Conservation (phyloP, 1,139 yeast genomes). For the Hanseniaspora uvarum region DNA sequence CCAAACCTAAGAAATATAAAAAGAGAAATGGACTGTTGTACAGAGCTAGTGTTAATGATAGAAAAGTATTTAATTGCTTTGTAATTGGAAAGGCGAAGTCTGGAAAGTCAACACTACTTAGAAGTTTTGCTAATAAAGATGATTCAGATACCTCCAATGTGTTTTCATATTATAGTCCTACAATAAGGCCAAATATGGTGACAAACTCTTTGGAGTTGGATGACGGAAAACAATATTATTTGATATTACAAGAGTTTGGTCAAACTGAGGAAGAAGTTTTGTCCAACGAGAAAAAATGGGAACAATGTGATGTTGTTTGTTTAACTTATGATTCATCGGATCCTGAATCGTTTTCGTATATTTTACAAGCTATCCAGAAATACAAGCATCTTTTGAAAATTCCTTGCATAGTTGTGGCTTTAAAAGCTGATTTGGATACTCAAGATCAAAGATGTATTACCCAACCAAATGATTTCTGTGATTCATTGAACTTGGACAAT, state of each 20-base stretch:
- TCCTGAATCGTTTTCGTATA: slow-evolving; percentile 82
- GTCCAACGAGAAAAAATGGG: slow-evolving; percentile 58
- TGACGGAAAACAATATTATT: slow-evolving; percentile 91
- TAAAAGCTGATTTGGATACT: slow-evolving; percentile 88
- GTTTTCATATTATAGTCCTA: slow-evolving; percentile 50
- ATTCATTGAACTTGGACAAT: slow-evolving; percentile 45
- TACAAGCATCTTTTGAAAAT: slow-evolving; percentile 54
- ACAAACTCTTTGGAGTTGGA: slow-evolving; percentile 89
- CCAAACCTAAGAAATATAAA: slow-evolving; percentile 64
- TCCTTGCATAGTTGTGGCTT: slow-evolving; percentile 80
- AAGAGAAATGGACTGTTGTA: slow-evolving; percentile 55
- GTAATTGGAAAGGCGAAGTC: slow-evolving; percentile 75
- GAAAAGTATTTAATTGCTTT: slow-evolving; percentile 85
- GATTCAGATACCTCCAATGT: slow-evolving; percentile 29
- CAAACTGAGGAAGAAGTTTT: slow-evolving; percentile 75
- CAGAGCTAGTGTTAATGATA: slow-evolving; percentile 61
- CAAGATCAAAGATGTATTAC: slow-evolving; percentile 80
- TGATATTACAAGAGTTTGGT: slow-evolving; percentile 82
- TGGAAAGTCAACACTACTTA: slow-evolving; percentile 75
- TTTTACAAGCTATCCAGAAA: slow-evolving; percentile 54
- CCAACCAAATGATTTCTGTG: slow-evolving; percentile 81
- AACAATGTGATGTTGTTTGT: slow-evolving; percentile 84
- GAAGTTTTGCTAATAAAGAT: slow-evolving; percentile 67
- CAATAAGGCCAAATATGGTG: slow-evolving; percentile 67
- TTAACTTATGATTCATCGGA: slow-evolving; percentile 87